phyloP scores from a whole-genome alignment of 257 asterid genomes.

The Lithospermum erythrorhizon region DNA sequence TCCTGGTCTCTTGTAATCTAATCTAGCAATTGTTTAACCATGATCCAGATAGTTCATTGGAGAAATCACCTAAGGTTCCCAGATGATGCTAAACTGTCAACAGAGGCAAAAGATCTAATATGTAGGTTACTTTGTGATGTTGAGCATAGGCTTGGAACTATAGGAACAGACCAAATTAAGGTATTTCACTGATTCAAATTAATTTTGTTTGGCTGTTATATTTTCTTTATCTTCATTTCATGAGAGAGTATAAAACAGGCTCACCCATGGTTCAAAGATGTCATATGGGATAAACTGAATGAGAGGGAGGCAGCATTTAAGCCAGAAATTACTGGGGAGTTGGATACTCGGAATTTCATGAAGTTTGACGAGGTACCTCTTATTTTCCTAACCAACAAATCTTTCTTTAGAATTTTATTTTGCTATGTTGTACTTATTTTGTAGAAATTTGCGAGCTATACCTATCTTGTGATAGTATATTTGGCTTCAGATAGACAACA shows the following conservation, averaged over 20 bases:
- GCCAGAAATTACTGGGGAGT: conserved; percentile 88
- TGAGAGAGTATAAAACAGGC: conserved; percentile 37
- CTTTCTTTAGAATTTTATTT: conserved; percentile 5
- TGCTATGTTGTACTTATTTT: too few relatives aligned
- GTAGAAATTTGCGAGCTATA: too few relatives aligned
- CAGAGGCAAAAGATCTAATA: conserved; percentile 85
- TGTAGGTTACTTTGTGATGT: conserved; percentile 83
- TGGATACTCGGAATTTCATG: conserved; percentile 94
- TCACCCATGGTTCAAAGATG: conserved; percentile 85
- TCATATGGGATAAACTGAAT: conserved; percentile 80
- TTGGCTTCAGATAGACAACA: too few relatives aligned
- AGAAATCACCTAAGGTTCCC: conserved; percentile 81
- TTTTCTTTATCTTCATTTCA: conserved; percentile 9
- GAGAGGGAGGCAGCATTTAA: conserved; percentile 96
- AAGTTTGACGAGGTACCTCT: conserved; percentile 77
- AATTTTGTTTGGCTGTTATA: conserved; percentile 4
- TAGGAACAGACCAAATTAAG: conserved; percentile 79
- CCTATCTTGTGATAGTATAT: too few relatives aligned
- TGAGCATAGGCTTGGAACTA: conserved; percentile 92
- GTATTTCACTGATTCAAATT: conserved; percentile 22
- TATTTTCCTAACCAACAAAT: not conserved
- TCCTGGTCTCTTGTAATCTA: not conserved
- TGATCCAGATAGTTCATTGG: conserved; percentile 91
- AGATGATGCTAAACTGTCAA: conserved; percentile 57
- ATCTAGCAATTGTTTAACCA: conserved; percentile 7